Percentiles rank a stretch among this genome's conserved stretches.
Conservation (phyloP, 2,329 filamentous ascomycete species). For the Elsinoe batatas region DNA sequence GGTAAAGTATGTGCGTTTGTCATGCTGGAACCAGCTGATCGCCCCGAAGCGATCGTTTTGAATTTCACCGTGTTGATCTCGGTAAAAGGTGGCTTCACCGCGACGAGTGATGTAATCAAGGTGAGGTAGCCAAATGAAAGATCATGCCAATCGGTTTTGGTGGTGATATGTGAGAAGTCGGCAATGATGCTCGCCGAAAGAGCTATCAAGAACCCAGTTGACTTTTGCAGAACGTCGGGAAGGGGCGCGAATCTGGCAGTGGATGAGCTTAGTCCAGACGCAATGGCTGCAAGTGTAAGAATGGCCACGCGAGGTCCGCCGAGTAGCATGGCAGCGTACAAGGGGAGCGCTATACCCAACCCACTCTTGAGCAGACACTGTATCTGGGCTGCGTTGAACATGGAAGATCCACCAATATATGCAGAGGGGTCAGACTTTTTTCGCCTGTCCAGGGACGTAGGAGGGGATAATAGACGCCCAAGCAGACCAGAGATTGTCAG, state of each 20-base stretch:
- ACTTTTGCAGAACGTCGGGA: constrained; percentile 4
- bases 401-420: not conserved
- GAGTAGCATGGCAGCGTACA: constrained; percentile 47
- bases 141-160: constrained; percentile 20
- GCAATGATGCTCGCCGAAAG: constrained; percentile 26
- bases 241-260: constrained; percentile 11
- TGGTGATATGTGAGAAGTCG: constrained; percentile 27
- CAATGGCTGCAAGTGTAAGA: constrained; percentile 38
- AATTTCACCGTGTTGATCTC: not conserved
- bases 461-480: constrained; percentile 25
- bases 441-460: constrained; percentile 23
- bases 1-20: not conserved
- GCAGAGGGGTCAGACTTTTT: constrained; percentile 21
- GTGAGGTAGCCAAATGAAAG: constrained; percentile 39
- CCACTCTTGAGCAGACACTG: constrained; percentile 12
- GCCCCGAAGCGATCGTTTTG: not conserved
- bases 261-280: constrained; percentile 34
- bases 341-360: constrained; percentile 35
- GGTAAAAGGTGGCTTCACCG: constrained; percentile 40
- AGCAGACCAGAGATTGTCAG: constrained; percentile 36
- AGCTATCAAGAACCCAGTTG: constrained; percentile 19
- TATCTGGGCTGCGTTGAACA: not conserved
- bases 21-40: not conserved
- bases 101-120: constrained; percentile 36
- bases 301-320: constrained; percentile 46